Conservation (phyloP, 805 yeast species). For the Lipomyces oligophaga region DNA sequence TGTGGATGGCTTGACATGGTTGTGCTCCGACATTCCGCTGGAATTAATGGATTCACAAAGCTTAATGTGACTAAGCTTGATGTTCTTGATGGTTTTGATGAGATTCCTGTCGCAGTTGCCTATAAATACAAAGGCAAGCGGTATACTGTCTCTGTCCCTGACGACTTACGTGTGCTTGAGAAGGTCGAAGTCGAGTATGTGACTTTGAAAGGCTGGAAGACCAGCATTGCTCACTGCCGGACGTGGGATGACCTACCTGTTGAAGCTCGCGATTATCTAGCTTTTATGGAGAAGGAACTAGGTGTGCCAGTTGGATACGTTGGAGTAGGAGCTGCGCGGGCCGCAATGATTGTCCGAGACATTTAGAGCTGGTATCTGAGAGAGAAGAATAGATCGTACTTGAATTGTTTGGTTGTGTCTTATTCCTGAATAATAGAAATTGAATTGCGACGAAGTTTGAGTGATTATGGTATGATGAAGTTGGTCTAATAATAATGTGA, state of each 20-base stretch:
- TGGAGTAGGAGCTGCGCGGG: conserved; percentile 88
- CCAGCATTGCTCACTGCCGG: conserved; percentile 69
- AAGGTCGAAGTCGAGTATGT: conserved; percentile 89
- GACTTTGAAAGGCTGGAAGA: conserved; percentile 92
- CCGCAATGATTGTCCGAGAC: conserved; percentile 27
- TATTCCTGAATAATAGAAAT: too few relatives aligned
- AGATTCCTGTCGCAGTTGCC: conserved; percentile 81
- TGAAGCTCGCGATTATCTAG: conserved; percentile 79
- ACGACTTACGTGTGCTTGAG: conserved; percentile 75
- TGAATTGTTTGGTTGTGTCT: too few relatives aligned
- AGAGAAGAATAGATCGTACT: too few relatives aligned
- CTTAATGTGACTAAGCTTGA: conserved; percentile 93
- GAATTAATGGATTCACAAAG: conserved; percentile 92
- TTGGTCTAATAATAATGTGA: too few relatives aligned
- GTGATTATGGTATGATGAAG: too few relatives aligned
- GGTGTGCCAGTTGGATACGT: conserved; percentile 91
- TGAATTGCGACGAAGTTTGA: too few relatives aligned
- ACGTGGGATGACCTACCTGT: conserved; percentile 76
- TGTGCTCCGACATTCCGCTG: conserved; percentile 82
- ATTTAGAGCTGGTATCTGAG: too few relatives aligned
- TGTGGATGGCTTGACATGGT: conserved; percentile 99
- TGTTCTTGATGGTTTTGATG: conserved; percentile 84
- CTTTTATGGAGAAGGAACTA: conserved; percentile 79
- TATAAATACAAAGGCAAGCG: conserved; percentile 76
- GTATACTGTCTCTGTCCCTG: conserved; percentile 78